phyloP scores from a whole-genome alignment of 164 flowering plant species.

The Vitis vinifera region DNA sequence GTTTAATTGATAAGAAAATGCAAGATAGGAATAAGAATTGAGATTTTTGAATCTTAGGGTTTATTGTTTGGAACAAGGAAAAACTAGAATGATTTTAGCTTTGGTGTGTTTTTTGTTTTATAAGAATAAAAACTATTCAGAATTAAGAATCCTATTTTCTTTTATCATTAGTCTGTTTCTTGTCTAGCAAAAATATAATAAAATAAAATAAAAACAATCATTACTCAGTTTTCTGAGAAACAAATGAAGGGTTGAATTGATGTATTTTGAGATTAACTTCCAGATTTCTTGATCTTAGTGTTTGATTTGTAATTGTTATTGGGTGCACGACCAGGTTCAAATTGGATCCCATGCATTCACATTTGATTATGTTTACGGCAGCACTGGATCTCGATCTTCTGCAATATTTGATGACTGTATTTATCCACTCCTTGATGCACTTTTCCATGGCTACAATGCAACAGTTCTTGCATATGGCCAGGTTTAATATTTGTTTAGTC shows the following conservation, averaged over 20 bases:
- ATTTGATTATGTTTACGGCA: slow-evolving; percentile 78
- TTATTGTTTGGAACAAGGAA: too few species aligned
- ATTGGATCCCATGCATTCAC: slow-evolving; percentile 91
- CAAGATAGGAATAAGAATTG: not conserved
- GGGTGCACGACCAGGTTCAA: slow-evolving; percentile 58
- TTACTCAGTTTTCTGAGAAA: too few species aligned
- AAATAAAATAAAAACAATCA: too few species aligned
- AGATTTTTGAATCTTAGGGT: not conserved
- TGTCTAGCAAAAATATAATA: too few species aligned
- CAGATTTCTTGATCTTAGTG: too few species aligned
- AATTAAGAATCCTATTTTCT: too few species aligned
- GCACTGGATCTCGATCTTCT: slow-evolving; percentile 38
- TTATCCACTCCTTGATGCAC: slow-evolving; percentile 82
- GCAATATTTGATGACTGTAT: slow-evolving; percentile 65
- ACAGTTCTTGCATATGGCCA: slow-evolving; percentile 98
- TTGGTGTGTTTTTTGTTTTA: not conserved
- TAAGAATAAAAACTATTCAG: not conserved
- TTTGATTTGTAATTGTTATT: not conserved
- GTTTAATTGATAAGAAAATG: too few species aligned
- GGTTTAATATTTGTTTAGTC: slow-evolving; percentile 30
- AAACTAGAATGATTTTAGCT: not conserved
- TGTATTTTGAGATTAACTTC: too few species aligned
- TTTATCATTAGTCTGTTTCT: too few species aligned
- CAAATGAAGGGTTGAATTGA: too few species aligned
- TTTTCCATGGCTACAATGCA: slow-evolving; percentile 90